Evolutionary conservation across 352 stramenopile genomes (phyloP).

Genomic region (Globisporangium carolinianum): DNA sequence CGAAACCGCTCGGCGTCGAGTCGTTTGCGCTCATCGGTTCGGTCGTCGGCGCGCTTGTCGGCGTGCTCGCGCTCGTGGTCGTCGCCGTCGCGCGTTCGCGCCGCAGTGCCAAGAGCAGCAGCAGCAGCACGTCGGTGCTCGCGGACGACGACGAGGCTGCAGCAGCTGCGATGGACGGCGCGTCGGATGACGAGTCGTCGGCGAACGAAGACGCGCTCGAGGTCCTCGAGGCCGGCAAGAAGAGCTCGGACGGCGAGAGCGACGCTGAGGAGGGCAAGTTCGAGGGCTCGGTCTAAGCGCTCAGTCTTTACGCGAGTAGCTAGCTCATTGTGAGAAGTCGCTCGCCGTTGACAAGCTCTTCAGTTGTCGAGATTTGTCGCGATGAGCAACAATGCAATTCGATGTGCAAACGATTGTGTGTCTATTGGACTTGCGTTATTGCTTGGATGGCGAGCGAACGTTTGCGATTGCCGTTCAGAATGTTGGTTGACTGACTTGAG

Average conservation of each 20-base stretch:
- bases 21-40: slow-evolving; percentile 16
- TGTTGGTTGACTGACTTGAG: too few relatives aligned
- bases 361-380: too few relatives aligned
- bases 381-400: too few relatives aligned
- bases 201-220: slow-evolving; percentile 27
- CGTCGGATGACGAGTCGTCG: slow-evolving; percentile 24
- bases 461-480: too few relatives aligned
- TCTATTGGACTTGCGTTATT: too few relatives aligned
- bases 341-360: neutral
- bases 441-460: too few relatives aligned
- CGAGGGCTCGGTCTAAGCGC: slow-evolving; percentile 38
- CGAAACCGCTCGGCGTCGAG: slow-evolving; percentile 9
- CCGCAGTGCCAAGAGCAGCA: slow-evolving; percentile 10
- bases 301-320: neutral
- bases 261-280: slow-evolving; percentile 44
- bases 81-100: slow-evolving; percentile 20
- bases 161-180: slow-evolving; percentile 27
- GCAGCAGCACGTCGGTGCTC: slow-evolving; percentile 16
- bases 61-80: slow-evolving; percentile 11
- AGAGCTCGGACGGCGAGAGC: slow-evolving; percentile 21
- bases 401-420: too few relatives aligned
- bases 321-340: neutral
- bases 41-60: slow-evolving; percentile 12
- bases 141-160: slow-evolving; percentile 24
- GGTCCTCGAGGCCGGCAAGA: slow-evolving; percentile 15